Conservation (phyloP, 2,329 filamentous ascomycete genomes). For the Hypoxylon sp. region DNA sequence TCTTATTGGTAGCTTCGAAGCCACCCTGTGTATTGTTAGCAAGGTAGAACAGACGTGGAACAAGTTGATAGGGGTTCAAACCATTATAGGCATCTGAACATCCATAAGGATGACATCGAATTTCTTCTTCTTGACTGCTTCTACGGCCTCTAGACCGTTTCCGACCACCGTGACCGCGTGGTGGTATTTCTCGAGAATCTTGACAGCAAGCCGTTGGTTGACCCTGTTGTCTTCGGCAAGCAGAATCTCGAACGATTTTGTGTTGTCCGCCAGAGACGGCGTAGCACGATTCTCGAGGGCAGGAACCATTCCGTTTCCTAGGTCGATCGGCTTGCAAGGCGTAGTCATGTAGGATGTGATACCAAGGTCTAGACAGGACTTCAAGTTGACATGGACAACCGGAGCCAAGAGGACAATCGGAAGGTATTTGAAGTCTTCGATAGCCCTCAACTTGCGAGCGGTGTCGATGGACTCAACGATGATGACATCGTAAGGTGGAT, state of each 20-base stretch:
- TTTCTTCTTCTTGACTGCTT: conserved; percentile 88
- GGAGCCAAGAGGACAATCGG: conserved; percentile 93
- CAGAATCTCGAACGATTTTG: conserved; percentile 93
- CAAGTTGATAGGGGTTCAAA: conserved; percentile 50
- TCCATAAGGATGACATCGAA: conserved; percentile 99
- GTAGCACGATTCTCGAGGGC: conserved; percentile 93
- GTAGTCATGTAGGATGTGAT: conserved; percentile 99
- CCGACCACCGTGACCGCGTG: conserved; percentile 91
- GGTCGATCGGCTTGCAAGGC: conserved; percentile 90
- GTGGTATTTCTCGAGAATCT: conserved; percentile 97
- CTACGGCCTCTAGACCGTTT: conserved; percentile 92
- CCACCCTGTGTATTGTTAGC: conserved; percentile 69
- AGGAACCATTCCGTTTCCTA: conserved; percentile 95
- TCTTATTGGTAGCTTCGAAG: conserved; percentile 96
- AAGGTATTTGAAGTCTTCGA: conserved; percentile 97
- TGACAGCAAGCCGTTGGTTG: conserved; percentile 94
- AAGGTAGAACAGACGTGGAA: conserved; percentile 4
- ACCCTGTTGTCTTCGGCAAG: conserved; percentile 97
- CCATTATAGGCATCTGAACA: conserved; percentile 99
- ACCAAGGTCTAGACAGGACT: conserved; percentile 91
- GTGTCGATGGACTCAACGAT: conserved; percentile 94
- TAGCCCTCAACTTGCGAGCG: conserved; percentile 82
- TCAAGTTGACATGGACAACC: conserved; percentile 87
- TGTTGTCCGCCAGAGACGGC: conserved; percentile 90
- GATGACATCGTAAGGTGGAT: conserved; percentile 89